Evolutionary conservation across 106 monocot species (phyloP).

Genomic region (Dendrobium officinale): DNA sequence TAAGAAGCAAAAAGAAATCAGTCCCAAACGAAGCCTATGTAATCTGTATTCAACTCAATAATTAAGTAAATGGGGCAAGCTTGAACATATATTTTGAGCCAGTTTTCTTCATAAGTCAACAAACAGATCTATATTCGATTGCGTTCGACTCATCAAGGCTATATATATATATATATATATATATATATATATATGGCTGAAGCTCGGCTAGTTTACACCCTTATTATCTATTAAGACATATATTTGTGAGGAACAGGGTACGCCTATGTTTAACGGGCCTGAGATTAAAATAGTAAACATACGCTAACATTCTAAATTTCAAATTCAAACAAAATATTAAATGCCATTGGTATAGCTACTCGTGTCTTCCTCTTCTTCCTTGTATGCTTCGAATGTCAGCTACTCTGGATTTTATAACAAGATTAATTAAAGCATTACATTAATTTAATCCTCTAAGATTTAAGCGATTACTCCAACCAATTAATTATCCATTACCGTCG

Average conservation of each 20-base stretch:
- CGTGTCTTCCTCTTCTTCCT: not conserved
- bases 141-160: too few relatives aligned
- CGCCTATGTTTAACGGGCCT: not conserved
- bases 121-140: too few relatives aligned
- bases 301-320: not conserved
- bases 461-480: not conserved
- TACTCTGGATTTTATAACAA: not conserved
- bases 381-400: not conserved
- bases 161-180: too few relatives aligned
- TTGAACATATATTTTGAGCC: too few relatives aligned
- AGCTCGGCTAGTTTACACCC: too few relatives aligned
- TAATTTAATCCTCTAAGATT: not conserved
- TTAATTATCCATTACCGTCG: not conserved
- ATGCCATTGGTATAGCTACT: not conserved
- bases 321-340: not conserved
- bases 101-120: too few relatives aligned
- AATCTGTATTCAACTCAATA: too few relatives aligned
- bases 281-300: not conserved
- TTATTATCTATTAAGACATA: too few relatives aligned
- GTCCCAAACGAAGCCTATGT: too few relatives aligned
- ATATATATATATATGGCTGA: too few relatives aligned
- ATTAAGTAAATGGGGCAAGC: too few relatives aligned
- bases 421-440: not conserved
- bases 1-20: too few relatives aligned
- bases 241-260: not conserved